phyloP scores from a whole-genome alignment of 768 basidiomycete genomes.

The Mrakia gelida region DNA sequence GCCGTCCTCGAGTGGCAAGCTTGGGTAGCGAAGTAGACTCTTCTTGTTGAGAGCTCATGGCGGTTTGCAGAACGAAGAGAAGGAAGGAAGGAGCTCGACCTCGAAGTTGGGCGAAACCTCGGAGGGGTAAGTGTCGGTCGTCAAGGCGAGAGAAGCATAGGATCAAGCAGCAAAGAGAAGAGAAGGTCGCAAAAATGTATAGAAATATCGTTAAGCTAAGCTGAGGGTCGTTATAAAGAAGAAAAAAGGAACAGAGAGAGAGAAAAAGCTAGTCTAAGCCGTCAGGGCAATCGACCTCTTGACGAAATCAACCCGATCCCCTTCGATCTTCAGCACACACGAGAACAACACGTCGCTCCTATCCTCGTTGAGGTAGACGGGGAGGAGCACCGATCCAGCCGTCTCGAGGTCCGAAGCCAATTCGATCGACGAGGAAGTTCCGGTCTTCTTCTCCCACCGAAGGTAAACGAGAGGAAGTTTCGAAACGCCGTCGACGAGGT shows the following conservation, averaged over 20 bases:
- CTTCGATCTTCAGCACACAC: slow-evolving; percentile 72
- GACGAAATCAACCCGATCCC: slow-evolving; percentile 35
- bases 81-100: too few relatives aligned
- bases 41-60: too few relatives aligned
- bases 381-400: slow-evolving; percentile 62
- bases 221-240: too few relatives aligned
- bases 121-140: too few relatives aligned
- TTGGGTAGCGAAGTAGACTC: background rate
- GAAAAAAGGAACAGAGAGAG: background rate
- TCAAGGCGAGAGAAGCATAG: too few relatives aligned
- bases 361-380: slow-evolving; percentile 80
- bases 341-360: slow-evolving; percentile 87
- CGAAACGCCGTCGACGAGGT: slow-evolving; percentile 71
- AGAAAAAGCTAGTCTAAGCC: background rate
- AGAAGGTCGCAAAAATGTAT: too few relatives aligned
- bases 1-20: slow-evolving; percentile 57
- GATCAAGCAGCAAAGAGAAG: too few relatives aligned
- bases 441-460: slow-evolving; percentile 51
- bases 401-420: slow-evolving; percentile 32
- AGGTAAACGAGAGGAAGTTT: slow-evolving; percentile 67
- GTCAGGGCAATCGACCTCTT: slow-evolving; percentile 25
- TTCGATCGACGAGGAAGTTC: background rate
- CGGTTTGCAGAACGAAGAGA: too few relatives aligned
- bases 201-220: too few relatives aligned
- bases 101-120: too few relatives aligned